Evolutionary conservation across 2,329 filamentous ascomycete species (phyloP).

Genomic region (Aspergillus versicolor): DNA sequence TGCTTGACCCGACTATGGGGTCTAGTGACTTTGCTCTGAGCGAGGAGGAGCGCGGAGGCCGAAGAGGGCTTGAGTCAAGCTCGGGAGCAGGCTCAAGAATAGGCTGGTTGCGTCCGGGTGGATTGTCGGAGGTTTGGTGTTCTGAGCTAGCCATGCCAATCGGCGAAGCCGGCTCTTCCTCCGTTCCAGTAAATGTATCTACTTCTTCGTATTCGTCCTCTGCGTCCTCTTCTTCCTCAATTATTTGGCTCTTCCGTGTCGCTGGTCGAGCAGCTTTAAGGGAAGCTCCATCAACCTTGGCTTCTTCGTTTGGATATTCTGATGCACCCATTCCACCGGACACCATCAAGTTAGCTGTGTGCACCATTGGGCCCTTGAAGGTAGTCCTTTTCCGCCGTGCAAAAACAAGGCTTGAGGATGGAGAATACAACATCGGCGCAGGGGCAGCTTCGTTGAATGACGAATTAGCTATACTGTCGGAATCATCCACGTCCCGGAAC

Average conservation of each 20-base stretch:
- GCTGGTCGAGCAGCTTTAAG: constrained; percentile 24
- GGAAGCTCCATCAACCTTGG: constrained; percentile 19
- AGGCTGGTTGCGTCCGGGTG: constrained; percentile 20
- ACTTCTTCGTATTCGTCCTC: constrained; percentile 45
- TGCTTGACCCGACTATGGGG: constrained; percentile 11
- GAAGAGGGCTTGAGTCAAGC: constrained; percentile 29
- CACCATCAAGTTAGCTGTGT: constrained; percentile 36
- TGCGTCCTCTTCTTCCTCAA: constrained; percentile 46
- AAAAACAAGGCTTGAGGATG: constrained; percentile 45
- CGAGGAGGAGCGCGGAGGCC: constrained; percentile 42
- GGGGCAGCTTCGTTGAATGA: constrained; percentile 41
- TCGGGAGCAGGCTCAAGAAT: constrained; percentile 33
- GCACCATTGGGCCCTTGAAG: constrained; percentile 47
- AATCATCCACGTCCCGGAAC: constrained; percentile 27
- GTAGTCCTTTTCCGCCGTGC: constrained; percentile 46
- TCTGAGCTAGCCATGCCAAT: constrained; percentile 17
- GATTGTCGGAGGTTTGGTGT: constrained; percentile 11
- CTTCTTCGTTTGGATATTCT: constrained; percentile 31
- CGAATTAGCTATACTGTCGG: constrained; percentile 26
- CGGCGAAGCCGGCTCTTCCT: constrained; percentile 29
- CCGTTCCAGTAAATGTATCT: constrained; percentile 37
- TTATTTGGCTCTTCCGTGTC: constrained; percentile 42
- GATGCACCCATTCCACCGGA: constrained; percentile 36
- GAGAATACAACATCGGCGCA: constrained; percentile 37
- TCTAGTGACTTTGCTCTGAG: constrained; percentile 23